Evolutionary conservation across 768 basidiomycete species (phyloP).

Genomic region (Suillus discolor): DNA sequence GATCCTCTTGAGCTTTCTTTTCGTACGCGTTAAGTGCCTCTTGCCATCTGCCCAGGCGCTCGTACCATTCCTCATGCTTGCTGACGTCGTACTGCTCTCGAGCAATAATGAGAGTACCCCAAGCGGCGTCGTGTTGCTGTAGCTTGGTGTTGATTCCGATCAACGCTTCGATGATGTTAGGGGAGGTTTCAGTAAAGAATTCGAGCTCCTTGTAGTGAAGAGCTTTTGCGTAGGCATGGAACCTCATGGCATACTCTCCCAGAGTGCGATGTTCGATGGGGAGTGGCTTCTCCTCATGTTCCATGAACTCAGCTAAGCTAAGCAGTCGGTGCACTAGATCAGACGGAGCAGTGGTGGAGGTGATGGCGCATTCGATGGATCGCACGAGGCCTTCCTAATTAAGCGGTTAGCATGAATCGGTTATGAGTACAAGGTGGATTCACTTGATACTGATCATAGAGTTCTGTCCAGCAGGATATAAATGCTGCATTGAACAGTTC

Average conservation of each 20-base stretch:
- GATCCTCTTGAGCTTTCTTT: constrained; percentile 73
- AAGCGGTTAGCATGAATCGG: constrained; percentile 13
- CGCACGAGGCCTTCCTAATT: constrained; percentile 90
- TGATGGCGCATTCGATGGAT: constrained; percentile 85
- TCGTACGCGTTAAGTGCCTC: constrained; percentile 89
- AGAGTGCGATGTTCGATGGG: constrained; percentile 93
- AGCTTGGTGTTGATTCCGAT: constrained; percentile 96
- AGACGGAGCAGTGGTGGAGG: constrained; percentile 72
- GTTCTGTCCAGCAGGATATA: constrained; percentile 94
- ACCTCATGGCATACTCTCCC: constrained; percentile 91
- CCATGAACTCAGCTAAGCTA: constrained; percentile 98
- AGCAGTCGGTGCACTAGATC: constrained; percentile 91
- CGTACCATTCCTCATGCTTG: constrained; percentile 98
- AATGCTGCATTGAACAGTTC: constrained; percentile 99
- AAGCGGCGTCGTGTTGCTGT: constrained; percentile 97
- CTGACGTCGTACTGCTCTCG: constrained; percentile 87
- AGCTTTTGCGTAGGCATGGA: constrained; percentile 95
- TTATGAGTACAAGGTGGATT: constrained; percentile 1
- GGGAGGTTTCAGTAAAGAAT: constrained; percentile 90
- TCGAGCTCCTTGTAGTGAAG: constrained; percentile 98
- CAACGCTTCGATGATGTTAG: constrained; percentile 89
- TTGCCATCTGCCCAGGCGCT: constrained; percentile 94
- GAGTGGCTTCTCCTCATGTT: constrained; percentile 94
- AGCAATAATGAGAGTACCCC: constrained; percentile 92
- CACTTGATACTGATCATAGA: constrained; percentile 97